These are phyloP conservation scores for Gossypium turneri DNA, from an alignment of 345 rosid genomes.

Conservation along the genomic window DNA sequence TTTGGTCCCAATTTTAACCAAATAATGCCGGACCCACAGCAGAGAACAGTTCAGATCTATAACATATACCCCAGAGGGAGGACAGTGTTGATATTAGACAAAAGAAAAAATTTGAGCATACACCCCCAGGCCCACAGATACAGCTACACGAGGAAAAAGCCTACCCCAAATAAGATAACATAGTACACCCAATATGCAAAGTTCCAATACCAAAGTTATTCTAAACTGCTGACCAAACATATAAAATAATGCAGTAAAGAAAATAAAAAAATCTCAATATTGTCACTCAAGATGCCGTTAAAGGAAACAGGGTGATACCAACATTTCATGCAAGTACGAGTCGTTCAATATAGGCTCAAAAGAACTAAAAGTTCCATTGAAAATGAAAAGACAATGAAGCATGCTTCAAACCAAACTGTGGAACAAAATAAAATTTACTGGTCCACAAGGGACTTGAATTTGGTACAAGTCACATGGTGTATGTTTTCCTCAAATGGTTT, in stretches of 20 bases:
- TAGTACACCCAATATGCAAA: neutral
- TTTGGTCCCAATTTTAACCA: neutral
- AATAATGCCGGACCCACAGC: neutral
- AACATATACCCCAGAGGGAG: neutral
- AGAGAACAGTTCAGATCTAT: neutral
- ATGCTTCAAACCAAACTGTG: neutral
- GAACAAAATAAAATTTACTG: constrained; percentile 9
- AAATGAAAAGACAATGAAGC: neutral
- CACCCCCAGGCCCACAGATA: neutral
- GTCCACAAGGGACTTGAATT: constrained; percentile 11
- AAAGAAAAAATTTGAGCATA: neutral
- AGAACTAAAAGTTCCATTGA: neutral
- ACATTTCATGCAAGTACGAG: neutral
- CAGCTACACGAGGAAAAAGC: neutral
- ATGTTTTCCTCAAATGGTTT: constrained; percentile 7
- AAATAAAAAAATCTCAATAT: neutral
- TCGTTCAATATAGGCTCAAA: neutral
- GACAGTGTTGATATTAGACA: neutral
- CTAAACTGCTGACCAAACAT: neutral
- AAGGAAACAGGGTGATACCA: neutral
- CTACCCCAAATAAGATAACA: neutral
- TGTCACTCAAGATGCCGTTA: too few relatives aligned
- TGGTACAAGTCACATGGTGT: constrained; percentile 18
- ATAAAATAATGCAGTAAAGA: constrained; percentile 4
- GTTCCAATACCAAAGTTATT: neutral